Evolutionary conservation across 2,329 filamentous ascomycete genomes (phyloP).

Genomic region (Fusarium ambrosium): DNA sequence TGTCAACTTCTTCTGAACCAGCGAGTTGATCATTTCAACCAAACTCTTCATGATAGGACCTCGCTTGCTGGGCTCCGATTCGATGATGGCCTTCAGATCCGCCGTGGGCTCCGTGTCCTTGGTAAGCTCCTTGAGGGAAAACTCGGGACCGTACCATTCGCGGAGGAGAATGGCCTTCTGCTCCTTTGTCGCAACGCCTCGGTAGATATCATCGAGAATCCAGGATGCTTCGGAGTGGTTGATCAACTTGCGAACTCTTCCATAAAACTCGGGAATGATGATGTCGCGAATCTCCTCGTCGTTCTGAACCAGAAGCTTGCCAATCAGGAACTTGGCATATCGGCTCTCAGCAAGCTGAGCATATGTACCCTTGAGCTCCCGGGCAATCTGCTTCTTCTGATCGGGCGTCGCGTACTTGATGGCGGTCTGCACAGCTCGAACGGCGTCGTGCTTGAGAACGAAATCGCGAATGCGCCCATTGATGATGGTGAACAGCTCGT

Average conservation of each 20-base stretch:
- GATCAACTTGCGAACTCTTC: constrained; percentile 91
- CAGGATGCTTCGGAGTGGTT: constrained; percentile 97
- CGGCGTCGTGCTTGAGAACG: constrained; percentile 97
- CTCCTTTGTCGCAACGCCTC: constrained; percentile 84
- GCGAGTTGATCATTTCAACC: constrained; percentile 87
- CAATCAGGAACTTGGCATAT: constrained; percentile 97
- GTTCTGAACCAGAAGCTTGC: constrained; percentile 94
- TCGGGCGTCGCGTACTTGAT: constrained; percentile 93
- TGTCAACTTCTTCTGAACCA: constrained; percentile 96
- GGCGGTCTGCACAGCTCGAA: constrained; percentile 95
- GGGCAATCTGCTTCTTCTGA: constrained; percentile 88
- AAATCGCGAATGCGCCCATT: constrained; percentile 94
- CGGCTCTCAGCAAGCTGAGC: constrained; percentile 89
- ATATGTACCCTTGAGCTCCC: constrained; percentile 88
- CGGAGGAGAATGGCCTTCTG: constrained; percentile 89
- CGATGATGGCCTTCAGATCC: constrained; percentile 82
- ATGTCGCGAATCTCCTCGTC: constrained; percentile 88
- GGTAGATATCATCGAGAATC: constrained; percentile 98
- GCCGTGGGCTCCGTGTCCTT: constrained; percentile 69
- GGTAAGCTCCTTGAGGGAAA: constrained; percentile 78
- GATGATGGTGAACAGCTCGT: constrained; percentile 91
- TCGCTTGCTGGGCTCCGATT: constrained; percentile 85
- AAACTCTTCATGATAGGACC: constrained; percentile 88
- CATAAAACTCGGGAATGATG: constrained; percentile 95
- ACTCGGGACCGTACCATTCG: constrained; percentile 98